Base-by-base conservation (phyloP, 202 grass and related monocot species). In the Carex arenaria region DNA sequence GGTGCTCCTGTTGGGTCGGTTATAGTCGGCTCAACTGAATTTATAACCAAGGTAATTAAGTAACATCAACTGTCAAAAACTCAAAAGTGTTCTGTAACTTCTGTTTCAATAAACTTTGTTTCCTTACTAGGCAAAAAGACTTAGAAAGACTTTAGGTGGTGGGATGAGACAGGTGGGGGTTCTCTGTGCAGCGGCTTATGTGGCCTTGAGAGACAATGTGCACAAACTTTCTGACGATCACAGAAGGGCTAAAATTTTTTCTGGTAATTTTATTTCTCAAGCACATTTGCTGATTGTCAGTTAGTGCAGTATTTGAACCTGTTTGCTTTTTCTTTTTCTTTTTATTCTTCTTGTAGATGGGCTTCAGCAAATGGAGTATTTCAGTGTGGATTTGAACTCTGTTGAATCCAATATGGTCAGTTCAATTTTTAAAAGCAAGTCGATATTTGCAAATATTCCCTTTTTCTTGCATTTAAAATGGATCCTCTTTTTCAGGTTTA, bases 101-200 rank as follows among this genome's bases (percentile, higher is more conserved):
- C 22, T 82, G 17, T 55, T 82, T 36, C 5, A 52, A 34, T 59
- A 57, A 59, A 36, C 15, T 76, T 51, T 34, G 28, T 57, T 40
- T 10, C 28, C 0, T 20, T 74, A 15, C 77, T 85, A 96, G 96
- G 91, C 93, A 18, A 99, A 85, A 85, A 95, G 89, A 65, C 85
- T 99, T 85, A 90, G 96, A 87, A 99, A 99, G 87, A 94, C 91
- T 2, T 82, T 99, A 80, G 96, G 96, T 74, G 96, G 96, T 86
- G 96, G 96, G n/a, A 95, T 98, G 96, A 92, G 96, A 66, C 96
- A 99, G 84, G 79, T 96, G n/a, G 93, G 93, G 79, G 65, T 99
- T 81, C 88, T 99, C 65, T 99, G 93, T 81, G 93, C 96, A 43
- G 96, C 96, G 10, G 96, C 93, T 66, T 68, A 85, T 88, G 91